Evolutionary conservation across 108 stramenopile genomes (phyloP).

Genomic region (Pseudonitzschia multiseries): DNA sequence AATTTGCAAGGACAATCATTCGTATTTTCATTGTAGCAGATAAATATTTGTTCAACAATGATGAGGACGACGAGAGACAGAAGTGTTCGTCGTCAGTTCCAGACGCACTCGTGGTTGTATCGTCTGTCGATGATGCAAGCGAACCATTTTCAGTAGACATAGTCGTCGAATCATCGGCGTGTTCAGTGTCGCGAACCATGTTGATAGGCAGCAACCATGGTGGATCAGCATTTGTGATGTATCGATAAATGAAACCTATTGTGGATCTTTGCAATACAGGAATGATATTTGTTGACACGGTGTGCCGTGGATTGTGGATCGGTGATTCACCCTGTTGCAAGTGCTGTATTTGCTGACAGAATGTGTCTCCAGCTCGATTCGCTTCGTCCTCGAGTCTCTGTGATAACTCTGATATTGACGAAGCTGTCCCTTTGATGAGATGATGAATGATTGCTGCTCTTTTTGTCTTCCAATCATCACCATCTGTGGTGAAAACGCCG

Average conservation of each 20-base stretch:
- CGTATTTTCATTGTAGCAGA: conserved; percentile 84
- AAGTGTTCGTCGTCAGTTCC: not conserved
- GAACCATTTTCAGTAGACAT: conserved; percentile 10
- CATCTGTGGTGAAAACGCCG: conserved; percentile 91
- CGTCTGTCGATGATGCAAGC: conserved; percentile 12
- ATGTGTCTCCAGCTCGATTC: conserved; percentile 61
- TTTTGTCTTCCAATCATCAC: conserved; percentile 89
- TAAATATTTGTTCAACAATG: conserved; percentile 59
- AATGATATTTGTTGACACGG: conserved; percentile 50
- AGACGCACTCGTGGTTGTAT: not conserved
- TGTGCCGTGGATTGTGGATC: not conserved
- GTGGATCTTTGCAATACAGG: conserved; percentile 73
- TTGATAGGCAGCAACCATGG: conserved; percentile 20
- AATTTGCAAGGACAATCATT: conserved; percentile 90
- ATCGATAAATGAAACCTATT: conserved; percentile 77
- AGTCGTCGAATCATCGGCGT: conserved; percentile 3
- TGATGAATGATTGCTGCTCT: conserved; percentile 83
- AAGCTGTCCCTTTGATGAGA: conserved; percentile 42
- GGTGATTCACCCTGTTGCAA: not conserved
- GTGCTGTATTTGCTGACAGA: conserved; percentile 29
- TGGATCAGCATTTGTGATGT: conserved; percentile 65
- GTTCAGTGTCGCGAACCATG: not conserved
- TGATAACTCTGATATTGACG: conserved; percentile 27
- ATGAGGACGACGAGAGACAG: not conserved
- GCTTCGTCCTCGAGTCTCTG: conserved; percentile 55